Percentiles rank a stretch among this genome's conserved stretches.
phyloP scores from a whole-genome alignment of 2,329 filamentous ascomycete species.

The Arthrobotrys entomopaga region DNA sequence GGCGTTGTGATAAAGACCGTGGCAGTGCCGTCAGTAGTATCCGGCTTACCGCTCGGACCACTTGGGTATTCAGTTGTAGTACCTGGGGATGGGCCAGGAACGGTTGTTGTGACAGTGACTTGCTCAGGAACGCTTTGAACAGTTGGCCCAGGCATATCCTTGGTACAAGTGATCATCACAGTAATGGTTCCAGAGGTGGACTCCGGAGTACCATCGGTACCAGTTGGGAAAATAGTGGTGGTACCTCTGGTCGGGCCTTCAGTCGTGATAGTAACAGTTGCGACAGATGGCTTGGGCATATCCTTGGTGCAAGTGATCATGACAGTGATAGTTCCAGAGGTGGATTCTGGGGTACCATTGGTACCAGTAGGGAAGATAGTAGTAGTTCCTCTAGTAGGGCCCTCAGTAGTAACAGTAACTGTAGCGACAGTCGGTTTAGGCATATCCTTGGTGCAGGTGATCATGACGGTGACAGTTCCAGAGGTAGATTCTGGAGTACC shows the following conservation, averaged over 20 bases:
- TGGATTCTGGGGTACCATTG: neutral
- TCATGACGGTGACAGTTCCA: slow-evolving; percentile 1
- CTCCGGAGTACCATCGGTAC: neutral
- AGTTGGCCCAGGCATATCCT: neutral
- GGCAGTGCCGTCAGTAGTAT: neutral
- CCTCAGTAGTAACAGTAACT: neutral
- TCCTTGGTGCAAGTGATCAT: neutral
- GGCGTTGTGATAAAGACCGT: neutral
- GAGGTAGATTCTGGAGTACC: neutral
- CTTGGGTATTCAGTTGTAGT: neutral
- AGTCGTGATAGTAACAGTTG: neutral
- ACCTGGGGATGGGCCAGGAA: neutral
- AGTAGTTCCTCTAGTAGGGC: neutral
- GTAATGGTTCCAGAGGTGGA: neutral
- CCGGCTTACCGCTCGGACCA: neutral
- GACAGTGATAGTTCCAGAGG: neutral
- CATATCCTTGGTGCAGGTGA: neutral
- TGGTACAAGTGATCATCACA: neutral
- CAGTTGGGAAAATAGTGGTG: slow-evolving; percentile 1
- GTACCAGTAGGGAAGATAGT: neutral
- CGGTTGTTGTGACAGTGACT: neutral
- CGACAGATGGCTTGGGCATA: neutral
- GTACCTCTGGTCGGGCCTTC: neutral
- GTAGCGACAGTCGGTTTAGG: neutral
- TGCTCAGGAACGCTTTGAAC: neutral